These are phyloP conservation scores for Colletotrichum gigasporum DNA, from an alignment of 2,329 filamentous ascomycete species.

Conservation along the genomic window DNA sequence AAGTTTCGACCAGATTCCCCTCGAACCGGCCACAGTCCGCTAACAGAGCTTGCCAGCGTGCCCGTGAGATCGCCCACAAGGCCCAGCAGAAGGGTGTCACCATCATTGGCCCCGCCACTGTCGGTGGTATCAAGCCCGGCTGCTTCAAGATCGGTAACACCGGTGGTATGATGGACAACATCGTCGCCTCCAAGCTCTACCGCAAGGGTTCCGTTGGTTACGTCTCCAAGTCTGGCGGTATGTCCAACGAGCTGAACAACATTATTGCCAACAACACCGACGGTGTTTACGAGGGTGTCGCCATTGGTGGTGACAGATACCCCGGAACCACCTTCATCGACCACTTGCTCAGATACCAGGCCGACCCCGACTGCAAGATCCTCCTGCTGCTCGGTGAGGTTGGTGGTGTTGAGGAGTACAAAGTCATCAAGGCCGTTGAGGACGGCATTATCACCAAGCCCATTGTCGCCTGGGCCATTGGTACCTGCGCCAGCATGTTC, in stretches of 20 bases:
- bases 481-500: conserved; percentile 99
- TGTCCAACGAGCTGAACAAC: conserved; percentile 99
- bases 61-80: conserved; percentile 96
- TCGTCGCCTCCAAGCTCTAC: conserved; percentile 99
- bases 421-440: conserved; percentile 98
- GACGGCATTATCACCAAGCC: conserved; percentile 95
- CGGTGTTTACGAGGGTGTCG: conserved; percentile 98
- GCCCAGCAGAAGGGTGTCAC: conserved; percentile 99
- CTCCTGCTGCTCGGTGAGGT: conserved; percentile 96
- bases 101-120: conserved; percentile 97
- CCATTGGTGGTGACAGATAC: conserved; percentile 99
- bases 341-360: conserved; percentile 95
- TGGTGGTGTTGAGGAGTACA: conserved; percentile 99
- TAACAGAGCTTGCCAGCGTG: conserved; percentile 68
- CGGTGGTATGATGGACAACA: conserved; percentile 99
- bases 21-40: not conserved
- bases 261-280: conserved; percentile 96
- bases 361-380: conserved; percentile 98
- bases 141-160: conserved; percentile 99
- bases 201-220: conserved; percentile 98
- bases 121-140: conserved; percentile 99
- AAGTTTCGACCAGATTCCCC: conserved; percentile 52
- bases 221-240: conserved; percentile 99
- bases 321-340: conserved; percentile 99
- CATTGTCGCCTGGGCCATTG: conserved; percentile 98